Conservation (phyloP, 2,329 filamentous ascomycete species). For the Lasiodiplodia hormozganensis region DNA sequence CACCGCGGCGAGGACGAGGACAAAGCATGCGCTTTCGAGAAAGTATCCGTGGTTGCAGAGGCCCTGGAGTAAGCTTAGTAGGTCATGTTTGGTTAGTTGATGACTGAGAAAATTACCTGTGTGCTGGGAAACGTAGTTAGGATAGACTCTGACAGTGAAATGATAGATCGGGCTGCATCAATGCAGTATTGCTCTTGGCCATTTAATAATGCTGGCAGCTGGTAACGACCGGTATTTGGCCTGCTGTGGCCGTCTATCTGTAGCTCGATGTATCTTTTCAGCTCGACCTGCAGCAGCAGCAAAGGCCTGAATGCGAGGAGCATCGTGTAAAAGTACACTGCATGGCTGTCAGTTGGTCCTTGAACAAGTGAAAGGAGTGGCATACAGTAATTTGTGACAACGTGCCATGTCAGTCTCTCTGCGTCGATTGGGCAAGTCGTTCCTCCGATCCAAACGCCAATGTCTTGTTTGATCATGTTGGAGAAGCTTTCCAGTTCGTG, state of each 20-base stretch:
- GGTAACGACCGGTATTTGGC: not conserved
- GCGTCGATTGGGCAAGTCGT: not conserved
- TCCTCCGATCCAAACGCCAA: not conserved
- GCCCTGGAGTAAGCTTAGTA: not conserved
- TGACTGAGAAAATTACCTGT: not conserved
- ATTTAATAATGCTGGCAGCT: not conserved
- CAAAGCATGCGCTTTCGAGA: constrained; percentile 20
- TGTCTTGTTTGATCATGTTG: not conserved
- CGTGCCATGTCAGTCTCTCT: not conserved
- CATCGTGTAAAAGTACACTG: constrained; percentile 19
- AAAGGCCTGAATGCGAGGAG: constrained; percentile 18
- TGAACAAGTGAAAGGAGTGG: not conserved
- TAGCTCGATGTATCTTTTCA: not conserved
- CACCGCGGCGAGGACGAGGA: not conserved
- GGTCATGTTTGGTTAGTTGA: too few relatives aligned
- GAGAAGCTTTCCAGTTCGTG: not conserved
- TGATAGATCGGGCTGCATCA: not conserved
- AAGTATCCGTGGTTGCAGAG: constrained; percentile 22
- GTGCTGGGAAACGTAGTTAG: not conserved
- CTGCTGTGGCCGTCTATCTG: not conserved
- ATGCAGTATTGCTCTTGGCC: not conserved
- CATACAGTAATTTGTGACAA: constrained; percentile 6
- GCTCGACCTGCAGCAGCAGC: not conserved
- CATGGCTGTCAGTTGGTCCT: not conserved
- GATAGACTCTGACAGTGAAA: not conserved